These are phyloP conservation scores for Pisolithus sp. DNA, from an alignment of 768 basidiomycete species.

Conservation along the genomic window DNA sequence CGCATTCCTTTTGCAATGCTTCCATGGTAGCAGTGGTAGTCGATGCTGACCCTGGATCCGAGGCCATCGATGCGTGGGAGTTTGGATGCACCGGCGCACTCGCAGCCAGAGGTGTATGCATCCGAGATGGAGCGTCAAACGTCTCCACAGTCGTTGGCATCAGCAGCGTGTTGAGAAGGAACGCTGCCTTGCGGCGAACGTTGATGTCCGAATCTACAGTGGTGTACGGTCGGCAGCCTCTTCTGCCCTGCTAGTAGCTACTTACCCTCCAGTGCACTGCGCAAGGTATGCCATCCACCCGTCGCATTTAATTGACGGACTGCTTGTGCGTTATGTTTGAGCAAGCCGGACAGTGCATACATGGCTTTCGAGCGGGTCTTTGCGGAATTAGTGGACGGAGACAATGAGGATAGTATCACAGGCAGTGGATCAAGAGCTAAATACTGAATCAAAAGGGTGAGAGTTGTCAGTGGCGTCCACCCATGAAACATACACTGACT, in stretches of 20 bases:
- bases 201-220: constrained; percentile 64
- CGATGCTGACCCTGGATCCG: constrained; percentile 43
- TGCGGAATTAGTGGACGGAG: constrained; percentile 44
- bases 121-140: constrained; percentile 1
- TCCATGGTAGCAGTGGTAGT: constrained; percentile 45
- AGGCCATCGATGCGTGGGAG: constrained; percentile 61
- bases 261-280: constrained; percentile 55
- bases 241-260: background rate
- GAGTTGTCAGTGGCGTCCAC: constrained; percentile 3
- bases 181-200: constrained; percentile 73
- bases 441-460: constrained; percentile 37
- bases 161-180: constrained; percentile 69
- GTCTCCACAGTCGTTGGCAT: constrained; percentile 34
- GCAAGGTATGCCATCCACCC: constrained; percentile 61
- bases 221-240: constrained; percentile 1
- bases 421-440: constrained; percentile 61
- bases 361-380: constrained; percentile 71
- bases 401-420: constrained; percentile 54
- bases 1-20: constrained; percentile 39
- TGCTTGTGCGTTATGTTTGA: constrained; percentile 73
- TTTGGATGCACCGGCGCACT: constrained; percentile 53
- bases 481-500: constrained; percentile 36
- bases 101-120: constrained; percentile 18
- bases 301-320: constrained; percentile 44
- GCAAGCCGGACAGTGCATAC: constrained; percentile 69